phyloP scores from a whole-genome alignment of 106 monocot species.

The Agapanthus africanus region DNA sequence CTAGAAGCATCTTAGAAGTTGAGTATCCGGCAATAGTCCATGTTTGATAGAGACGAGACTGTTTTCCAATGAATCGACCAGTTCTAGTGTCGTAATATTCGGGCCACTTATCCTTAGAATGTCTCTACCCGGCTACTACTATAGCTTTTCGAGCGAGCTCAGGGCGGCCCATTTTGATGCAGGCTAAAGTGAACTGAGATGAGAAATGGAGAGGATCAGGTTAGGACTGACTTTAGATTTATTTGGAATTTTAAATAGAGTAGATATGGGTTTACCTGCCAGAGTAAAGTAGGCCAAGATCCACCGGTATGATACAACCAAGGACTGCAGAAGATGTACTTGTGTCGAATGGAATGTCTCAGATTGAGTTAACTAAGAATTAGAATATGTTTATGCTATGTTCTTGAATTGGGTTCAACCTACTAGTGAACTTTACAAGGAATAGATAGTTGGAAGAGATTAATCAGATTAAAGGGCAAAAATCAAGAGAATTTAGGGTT shows the following conservation, averaged over 20 bases:
- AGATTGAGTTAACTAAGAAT: not conserved
- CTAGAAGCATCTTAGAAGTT: conserved; percentile 73
- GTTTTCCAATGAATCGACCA: conserved; percentile 83
- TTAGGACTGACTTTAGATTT: too few species aligned
- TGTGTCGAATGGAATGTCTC: conserved; percentile 4
- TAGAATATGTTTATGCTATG: too few species aligned
- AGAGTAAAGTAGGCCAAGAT: conserved; percentile 91
- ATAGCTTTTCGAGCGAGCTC: conserved; percentile 70
- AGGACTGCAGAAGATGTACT: conserved; percentile 42
- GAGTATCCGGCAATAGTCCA: conserved; percentile 90
- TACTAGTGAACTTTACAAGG: too few species aligned
- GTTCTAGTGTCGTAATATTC: conserved; percentile 81
- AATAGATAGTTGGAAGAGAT: not conserved
- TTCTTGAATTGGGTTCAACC: too few species aligned
- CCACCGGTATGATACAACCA: conserved; percentile 97
- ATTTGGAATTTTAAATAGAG: too few species aligned
- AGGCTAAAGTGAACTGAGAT: conserved; percentile 83
- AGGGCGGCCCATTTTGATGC: conserved; percentile 88
- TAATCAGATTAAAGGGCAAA: not conserved
- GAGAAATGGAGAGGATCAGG: not conserved
- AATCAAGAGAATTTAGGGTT: too few species aligned
- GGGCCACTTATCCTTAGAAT: conserved; percentile 78
- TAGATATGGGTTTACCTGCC: conserved; percentile 99
- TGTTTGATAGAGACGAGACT: conserved; percentile 75
- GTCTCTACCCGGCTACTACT: conserved; percentile 62